Percentiles rank a stretch among this genome's conserved stretches.
Conservation (phyloP, 2,329 filamentous ascomycete species). For the Phoma sp. region DNA sequence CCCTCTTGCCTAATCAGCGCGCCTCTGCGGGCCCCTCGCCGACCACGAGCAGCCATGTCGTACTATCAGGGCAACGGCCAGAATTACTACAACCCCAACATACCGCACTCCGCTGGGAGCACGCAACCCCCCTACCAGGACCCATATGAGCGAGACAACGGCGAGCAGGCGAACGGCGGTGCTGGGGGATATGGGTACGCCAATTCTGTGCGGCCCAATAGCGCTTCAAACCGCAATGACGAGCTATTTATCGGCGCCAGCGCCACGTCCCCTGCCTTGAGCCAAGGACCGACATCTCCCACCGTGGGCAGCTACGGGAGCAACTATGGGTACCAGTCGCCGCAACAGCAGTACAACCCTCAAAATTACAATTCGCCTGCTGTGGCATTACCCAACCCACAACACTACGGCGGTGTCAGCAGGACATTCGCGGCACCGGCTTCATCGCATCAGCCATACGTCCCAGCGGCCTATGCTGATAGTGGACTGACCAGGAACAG, state of each 20-base stretch:
- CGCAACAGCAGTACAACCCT: constrained; percentile 64
- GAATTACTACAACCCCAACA: constrained; percentile 57
- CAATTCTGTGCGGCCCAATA: constrained; percentile 46
- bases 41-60: constrained; percentile 55
- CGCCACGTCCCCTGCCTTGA: constrained; percentile 41
- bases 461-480: constrained; percentile 55
- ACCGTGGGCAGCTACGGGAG: constrained; percentile 32
- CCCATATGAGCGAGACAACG: constrained; percentile 69
- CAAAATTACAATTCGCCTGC: constrained; percentile 63
- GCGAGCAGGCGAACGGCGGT: constrained; percentile 70
- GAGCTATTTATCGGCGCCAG: constrained; percentile 67
- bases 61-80: constrained; percentile 62
- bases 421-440: constrained; percentile 43
- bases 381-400: constrained; percentile 64
- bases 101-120: constrained; percentile 51
- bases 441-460: constrained; percentile 50
- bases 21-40: constrained; percentile 21
- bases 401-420: constrained; percentile 60
- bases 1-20: constrained; percentile 25
- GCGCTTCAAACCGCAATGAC: constrained; percentile 55
- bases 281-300: constrained; percentile 40
- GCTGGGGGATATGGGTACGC: constrained; percentile 49
- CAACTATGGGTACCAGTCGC: constrained; percentile 54
- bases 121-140: constrained; percentile 47
- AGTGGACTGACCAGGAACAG: constrained; percentile 40